Evolutionary conservation across 2,329 filamentous ascomycete genomes (phyloP), one percentile per base, ranked within the genome.

Genomic region (Blastomyces emzantsi): DNA sequence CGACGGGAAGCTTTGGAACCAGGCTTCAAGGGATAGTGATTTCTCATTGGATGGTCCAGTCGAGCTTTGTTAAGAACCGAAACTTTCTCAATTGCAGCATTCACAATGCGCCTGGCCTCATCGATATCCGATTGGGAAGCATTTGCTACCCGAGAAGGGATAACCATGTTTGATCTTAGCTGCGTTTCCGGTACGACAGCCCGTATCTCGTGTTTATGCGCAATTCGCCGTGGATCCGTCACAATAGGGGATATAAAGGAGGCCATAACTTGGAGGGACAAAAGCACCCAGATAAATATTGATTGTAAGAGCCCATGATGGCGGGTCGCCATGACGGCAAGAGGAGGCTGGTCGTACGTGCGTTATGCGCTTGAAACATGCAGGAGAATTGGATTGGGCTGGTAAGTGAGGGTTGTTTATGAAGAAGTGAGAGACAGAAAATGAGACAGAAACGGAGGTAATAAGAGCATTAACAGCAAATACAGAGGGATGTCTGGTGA

Each of bases 11-110:
- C 9, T 30, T 52, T 54, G 19, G 57, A 25, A 15, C 28, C 47
- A 17, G 57, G 57, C 8, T 62, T 52, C 3, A 45, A 13, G 7
- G 19, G 36, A 51, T 64, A 52, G 30, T 30, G n/a, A 54, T 64
- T 62, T 43, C 52, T 51, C n/a, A 51, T 7, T 11, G 63, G 59
- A 17, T 58, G 25, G 13, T 62, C 63, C 15, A 64, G 39, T 51
- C 63, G 58, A 39, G 63, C 63, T 59, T 62, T 62, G 51, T 62
- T 62, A 30, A 54, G 51, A 6, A 43, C 51, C 1, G 60, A 25
- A 22, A 51, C 60, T 28, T 47, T 33, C 51, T 28, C 9, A 30
- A 62, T 62, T 7, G 60, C 60, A 9, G 39, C 60, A 19, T 45
- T 15, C 13, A 62, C 51, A 11, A 62, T 47, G 19, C 39, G 45